Evolutionary conservation across 768 basidiomycete species (phyloP).

Genomic region (Calocybe gangraenosa): DNA sequence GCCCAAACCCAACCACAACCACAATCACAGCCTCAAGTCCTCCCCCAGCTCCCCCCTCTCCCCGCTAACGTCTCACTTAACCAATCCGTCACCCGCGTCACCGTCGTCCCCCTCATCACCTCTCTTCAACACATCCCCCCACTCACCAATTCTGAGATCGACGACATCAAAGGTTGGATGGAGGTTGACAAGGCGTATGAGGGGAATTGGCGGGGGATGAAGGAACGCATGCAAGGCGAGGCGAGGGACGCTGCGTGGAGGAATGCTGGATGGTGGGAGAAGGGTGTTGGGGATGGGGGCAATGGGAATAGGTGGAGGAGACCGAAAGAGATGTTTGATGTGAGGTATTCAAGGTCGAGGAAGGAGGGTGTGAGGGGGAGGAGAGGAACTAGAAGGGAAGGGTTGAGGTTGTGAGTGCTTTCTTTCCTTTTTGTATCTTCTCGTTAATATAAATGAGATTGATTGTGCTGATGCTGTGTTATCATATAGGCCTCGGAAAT

Average conservation of each 20-base stretch:
- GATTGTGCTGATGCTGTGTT: conserved; percentile 9
- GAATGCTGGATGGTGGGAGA: conserved; percentile 55
- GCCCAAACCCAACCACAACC: conserved; percentile 10
- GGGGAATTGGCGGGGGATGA: background rate
- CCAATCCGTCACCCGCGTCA: conserved; percentile 55
- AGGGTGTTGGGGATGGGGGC: conserved; percentile 33
- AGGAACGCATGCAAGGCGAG: conserved; percentile 50
- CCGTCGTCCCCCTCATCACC: conserved; percentile 54
- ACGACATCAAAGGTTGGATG: conserved; percentile 59
- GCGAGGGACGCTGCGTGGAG: conserved; percentile 22
- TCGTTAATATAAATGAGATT: conserved; percentile 5
- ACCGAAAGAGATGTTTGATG: conserved; percentile 41
- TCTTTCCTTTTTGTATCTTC: conserved; percentile 12
- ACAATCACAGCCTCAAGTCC: background rate
- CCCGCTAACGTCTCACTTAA: conserved; percentile 44
- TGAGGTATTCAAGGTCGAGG: conserved; percentile 25
- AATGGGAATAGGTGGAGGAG: conserved; percentile 32
- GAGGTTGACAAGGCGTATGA: conserved; percentile 20
- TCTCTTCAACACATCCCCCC: conserved; percentile 52
- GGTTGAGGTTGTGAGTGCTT: conserved; percentile 52
- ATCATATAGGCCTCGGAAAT: conserved; percentile 53
- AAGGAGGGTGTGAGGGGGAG: conserved; percentile 23
- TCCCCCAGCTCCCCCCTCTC: conserved; percentile 31
- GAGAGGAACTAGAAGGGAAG: conserved; percentile 25
- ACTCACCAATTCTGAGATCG: conserved; percentile 47